These are phyloP conservation scores for Diaporthe helianthi DNA, from an alignment of 2,329 filamentous ascomycete species.

Conservation along the genomic window DNA sequence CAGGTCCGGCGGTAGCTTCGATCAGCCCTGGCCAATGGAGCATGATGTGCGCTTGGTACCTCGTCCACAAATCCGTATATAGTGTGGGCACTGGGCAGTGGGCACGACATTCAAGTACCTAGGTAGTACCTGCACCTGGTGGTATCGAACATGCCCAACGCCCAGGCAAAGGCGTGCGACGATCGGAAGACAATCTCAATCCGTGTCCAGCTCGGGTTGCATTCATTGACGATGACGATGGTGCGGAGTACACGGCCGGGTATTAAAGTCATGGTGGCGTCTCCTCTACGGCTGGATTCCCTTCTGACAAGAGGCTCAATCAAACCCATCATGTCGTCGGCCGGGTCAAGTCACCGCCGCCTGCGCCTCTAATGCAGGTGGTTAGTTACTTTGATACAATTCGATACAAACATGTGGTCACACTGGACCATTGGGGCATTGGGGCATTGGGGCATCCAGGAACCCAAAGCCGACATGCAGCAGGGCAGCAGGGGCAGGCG, in stretches of 20 bases:
- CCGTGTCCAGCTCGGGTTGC: background rate
- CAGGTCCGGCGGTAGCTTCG: conserved; percentile 19
- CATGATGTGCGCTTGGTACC: background rate
- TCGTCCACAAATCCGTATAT: background rate
- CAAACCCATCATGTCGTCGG: conserved; percentile 10
- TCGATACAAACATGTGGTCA: conserved; percentile 33
- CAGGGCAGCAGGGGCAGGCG: conserved; percentile 22
- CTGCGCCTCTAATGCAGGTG: conserved; percentile 30
- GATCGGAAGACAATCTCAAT: conserved; percentile 29
- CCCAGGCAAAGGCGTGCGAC: conserved; percentile 29
- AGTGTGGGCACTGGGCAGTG: background rate
- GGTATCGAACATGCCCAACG: conserved; percentile 5
- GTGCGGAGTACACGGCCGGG: background rate
- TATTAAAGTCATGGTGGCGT: background rate
- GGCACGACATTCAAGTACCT: background rate
- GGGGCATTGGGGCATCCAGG: conserved; percentile 24
- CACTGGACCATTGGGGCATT: conserved; percentile 25
- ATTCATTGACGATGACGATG: background rate
- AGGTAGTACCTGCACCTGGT: no score
- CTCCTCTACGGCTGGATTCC: background rate
- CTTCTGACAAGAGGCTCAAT: background rate
- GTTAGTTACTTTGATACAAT: conserved; percentile 25
- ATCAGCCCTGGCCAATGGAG: conserved; percentile 1
- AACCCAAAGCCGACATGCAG: conserved; percentile 32
- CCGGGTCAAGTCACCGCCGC: conserved; percentile 22